Evolutionary conservation across 345 rosid species (phyloP).

Genomic region (Clarkia xantiana): DNA sequence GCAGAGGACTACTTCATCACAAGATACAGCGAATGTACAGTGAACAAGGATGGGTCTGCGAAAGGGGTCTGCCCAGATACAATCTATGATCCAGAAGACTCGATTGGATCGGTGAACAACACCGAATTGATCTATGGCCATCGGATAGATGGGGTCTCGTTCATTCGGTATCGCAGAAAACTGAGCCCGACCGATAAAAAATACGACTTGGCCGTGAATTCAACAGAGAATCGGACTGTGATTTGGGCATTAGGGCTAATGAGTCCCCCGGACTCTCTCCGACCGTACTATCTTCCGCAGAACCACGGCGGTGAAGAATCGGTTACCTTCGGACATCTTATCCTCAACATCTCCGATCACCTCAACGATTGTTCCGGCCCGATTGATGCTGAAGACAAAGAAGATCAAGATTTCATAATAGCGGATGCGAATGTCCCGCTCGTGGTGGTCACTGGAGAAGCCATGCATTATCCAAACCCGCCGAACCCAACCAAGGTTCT

Average conservation of each 20-base stretch:
- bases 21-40: constrained; percentile 47
- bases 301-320: constrained; percentile 54
- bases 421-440: constrained; percentile 43
- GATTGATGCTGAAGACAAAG: constrained; percentile 51
- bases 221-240: constrained; percentile 33
- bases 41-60: constrained; percentile 43
- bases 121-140: constrained; percentile 72
- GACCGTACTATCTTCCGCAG: constrained; percentile 77
- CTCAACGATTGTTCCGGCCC: constrained; percentile 53
- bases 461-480: constrained; percentile 47
- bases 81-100: constrained; percentile 33
- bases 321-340: constrained; percentile 32
- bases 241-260: constrained; percentile 92
- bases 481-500: constrained; percentile 53
- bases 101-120: constrained; percentile 48
- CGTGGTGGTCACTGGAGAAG: constrained; percentile 29
- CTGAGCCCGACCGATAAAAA: constrained; percentile 44
- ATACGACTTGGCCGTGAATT: constrained; percentile 63
- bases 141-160: constrained; percentile 85
- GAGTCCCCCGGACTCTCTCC: constrained; percentile 64
- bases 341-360: constrained; percentile 30
- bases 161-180: constrained; percentile 60
- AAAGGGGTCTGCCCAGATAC: constrained; percentile 84
- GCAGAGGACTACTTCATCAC: constrained; percentile 81
- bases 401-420: constrained; percentile 51